phyloP scores from a whole-genome alignment of 1,284 basidiomycete species.

The Trametes pubescens region DNA sequence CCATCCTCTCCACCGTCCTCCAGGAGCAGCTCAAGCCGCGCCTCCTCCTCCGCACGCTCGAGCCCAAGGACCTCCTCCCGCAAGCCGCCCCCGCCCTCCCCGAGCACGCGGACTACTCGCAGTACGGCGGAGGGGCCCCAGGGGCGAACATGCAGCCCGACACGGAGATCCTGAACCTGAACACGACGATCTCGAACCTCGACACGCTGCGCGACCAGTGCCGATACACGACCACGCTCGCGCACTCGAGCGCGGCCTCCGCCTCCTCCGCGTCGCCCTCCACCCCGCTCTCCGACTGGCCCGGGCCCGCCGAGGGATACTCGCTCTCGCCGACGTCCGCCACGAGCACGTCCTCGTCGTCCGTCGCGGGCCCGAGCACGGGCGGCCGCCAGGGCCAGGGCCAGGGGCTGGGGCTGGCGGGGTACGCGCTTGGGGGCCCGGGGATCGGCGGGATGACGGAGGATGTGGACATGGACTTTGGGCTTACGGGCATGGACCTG shows the following conservation, averaged over 20 bases:
- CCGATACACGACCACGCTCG: constrained; percentile 21
- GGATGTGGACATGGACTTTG: constrained; percentile 38
- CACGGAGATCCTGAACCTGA: constrained; percentile 27
- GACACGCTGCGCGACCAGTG: constrained; percentile 34
- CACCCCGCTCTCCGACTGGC: constrained; percentile 25
- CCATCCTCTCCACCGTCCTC: constrained; percentile 48
- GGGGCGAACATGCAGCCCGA: constrained; percentile 24
- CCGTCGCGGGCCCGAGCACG: background rate
- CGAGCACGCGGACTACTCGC: constrained; percentile 8
- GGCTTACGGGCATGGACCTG: constrained; percentile 34
- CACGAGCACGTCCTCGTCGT: constrained; percentile 5
- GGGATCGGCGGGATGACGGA: constrained; percentile 18
- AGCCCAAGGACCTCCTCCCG: constrained; percentile 35
- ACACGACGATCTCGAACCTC: constrained; percentile 30
- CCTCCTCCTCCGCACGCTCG: constrained; percentile 39
- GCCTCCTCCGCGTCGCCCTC: constrained; percentile 18
- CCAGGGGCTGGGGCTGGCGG: background rate
- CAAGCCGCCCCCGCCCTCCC: background rate
- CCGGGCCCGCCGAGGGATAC: constrained; percentile 17
- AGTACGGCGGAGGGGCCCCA: constrained; percentile 12
- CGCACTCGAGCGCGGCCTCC: background rate
- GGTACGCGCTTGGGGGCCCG: constrained; percentile 3
- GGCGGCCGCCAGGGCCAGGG: background rate
- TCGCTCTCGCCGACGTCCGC: constrained; percentile 12
- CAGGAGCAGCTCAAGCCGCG: constrained; percentile 44